Evolutionary conservation across 495 filamentous ascomycete genomes (phyloP).

Genomic region (Lepidopterella palustris): DNA sequence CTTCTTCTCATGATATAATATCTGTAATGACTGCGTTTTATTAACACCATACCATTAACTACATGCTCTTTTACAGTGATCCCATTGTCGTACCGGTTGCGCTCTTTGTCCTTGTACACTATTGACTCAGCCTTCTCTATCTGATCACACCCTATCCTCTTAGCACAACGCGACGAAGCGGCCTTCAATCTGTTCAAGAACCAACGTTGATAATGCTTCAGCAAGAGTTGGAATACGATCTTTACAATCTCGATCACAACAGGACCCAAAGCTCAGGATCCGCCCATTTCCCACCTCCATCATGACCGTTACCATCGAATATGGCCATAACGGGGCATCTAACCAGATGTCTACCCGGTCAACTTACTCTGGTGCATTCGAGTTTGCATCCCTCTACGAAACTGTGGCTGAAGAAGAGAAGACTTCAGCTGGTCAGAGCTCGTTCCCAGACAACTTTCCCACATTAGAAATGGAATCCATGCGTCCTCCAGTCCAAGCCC

Average conservation of each 20-base stretch:
- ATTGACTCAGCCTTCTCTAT: background rate
- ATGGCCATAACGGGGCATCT: background rate
- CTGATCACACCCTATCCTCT: background rate
- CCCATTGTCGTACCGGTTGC: background rate
- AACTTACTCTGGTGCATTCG: background rate
- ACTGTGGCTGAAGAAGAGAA: conserved; percentile 1
- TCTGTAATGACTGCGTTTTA: background rate
- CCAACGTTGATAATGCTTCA: background rate
- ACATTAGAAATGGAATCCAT: background rate
- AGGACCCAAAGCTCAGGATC: background rate
- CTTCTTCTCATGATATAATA: conserved; percentile 1
- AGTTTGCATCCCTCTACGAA: background rate
- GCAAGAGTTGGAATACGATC: background rate
- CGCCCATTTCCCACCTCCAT: background rate
- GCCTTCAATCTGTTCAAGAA: background rate
- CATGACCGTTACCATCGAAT: background rate
- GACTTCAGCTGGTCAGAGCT: background rate
- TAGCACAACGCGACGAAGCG: background rate
- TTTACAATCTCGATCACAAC: background rate
- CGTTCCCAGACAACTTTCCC: background rate
- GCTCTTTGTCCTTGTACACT: background rate
- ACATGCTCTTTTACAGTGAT: background rate
- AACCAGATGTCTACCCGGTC: background rate
- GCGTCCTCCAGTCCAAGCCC: background rate
- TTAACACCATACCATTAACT: background rate